phyloP scores from a whole-genome alignment of 305 asterid species.

The Stenogyne calaminthoides region DNA sequence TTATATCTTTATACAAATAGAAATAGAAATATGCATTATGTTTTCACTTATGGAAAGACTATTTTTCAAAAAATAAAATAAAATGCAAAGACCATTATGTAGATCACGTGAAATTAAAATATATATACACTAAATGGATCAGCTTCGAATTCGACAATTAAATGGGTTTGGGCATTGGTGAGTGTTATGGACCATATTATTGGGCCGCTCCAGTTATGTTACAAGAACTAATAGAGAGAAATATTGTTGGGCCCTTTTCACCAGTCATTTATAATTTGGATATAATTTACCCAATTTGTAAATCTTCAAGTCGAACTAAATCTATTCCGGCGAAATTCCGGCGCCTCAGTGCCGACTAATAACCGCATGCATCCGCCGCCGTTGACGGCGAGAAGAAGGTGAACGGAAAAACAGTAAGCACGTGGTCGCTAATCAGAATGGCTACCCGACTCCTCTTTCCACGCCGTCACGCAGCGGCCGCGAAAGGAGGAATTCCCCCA shows the following conservation, averaged over 20 bases:
- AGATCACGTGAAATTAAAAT: too few species aligned
- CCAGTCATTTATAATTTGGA: too few species aligned
- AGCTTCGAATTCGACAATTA: too few species aligned
- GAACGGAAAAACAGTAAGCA: neutral
- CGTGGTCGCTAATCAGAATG: neutral
- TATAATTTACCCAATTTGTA: neutral
- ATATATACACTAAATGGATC: too few species aligned
- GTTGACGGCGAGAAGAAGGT: conserved; percentile 5
- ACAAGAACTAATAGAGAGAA: neutral
- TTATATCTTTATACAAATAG: too few species aligned
- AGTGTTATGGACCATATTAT: neutral
- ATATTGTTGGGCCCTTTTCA: neutral
- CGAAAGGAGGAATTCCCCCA: neutral
- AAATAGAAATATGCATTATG: too few species aligned
- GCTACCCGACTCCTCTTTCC: neutral
- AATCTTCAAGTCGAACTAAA: neutral
- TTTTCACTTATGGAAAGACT: too few species aligned
- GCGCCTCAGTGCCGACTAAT: neutral
- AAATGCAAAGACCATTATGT: too few species aligned
- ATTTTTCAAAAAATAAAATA: too few species aligned
- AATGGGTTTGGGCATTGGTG: too few species aligned
- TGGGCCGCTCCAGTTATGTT: neutral
- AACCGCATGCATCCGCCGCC: neutral
- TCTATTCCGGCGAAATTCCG: neutral
- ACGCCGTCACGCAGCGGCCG: neutral